Conservation (phyloP, 257 asterid species). For the Penstemon barbatus region DNA sequence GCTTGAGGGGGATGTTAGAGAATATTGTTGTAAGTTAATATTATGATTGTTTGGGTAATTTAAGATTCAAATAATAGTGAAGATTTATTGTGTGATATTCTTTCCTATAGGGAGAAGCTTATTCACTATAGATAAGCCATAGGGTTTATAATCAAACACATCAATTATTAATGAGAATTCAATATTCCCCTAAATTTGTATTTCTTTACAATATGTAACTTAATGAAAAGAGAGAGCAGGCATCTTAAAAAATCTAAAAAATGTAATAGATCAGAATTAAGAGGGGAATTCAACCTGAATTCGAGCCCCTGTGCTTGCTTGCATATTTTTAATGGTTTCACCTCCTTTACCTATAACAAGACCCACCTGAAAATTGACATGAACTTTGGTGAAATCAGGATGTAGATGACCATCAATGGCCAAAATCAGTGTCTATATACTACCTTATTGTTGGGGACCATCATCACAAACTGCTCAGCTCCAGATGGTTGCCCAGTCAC, state of each 20-base stretch:
- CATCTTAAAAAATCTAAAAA: not conserved
- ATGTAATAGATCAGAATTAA: not conserved
- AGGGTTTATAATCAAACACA: not conserved
- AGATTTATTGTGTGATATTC: no score
- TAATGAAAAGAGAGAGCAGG: not conserved
- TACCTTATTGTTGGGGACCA: slow-evolving; percentile 87
- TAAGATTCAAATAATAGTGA: no score
- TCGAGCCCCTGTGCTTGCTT: slow-evolving; percentile 84
- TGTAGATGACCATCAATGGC: not conserved
- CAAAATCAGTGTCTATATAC: not conserved
- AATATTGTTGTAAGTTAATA: no score
- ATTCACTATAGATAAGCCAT: no score
- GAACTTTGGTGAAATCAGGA: not conserved
- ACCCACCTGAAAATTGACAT: slow-evolving; percentile 62
- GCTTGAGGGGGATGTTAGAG: no score
- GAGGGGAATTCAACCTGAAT: slow-evolving; percentile 55
- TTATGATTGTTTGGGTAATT: no score
- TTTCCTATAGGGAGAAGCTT: no score
- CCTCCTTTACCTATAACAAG: slow-evolving; percentile 99
- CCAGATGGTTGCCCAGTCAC: slow-evolving; percentile 63
- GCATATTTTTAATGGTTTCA: slow-evolving; percentile 94
- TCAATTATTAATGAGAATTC: not conserved
- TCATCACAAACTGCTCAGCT: slow-evolving; percentile 63
- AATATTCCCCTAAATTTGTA: no score
- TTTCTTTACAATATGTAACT: no score